Percentiles rank a stretch among this genome's conserved stretches.
These are phyloP conservation scores for Sugiyamaella smithiae DNA, from an alignment of 805 yeast species.

Conservation along the genomic window DNA sequence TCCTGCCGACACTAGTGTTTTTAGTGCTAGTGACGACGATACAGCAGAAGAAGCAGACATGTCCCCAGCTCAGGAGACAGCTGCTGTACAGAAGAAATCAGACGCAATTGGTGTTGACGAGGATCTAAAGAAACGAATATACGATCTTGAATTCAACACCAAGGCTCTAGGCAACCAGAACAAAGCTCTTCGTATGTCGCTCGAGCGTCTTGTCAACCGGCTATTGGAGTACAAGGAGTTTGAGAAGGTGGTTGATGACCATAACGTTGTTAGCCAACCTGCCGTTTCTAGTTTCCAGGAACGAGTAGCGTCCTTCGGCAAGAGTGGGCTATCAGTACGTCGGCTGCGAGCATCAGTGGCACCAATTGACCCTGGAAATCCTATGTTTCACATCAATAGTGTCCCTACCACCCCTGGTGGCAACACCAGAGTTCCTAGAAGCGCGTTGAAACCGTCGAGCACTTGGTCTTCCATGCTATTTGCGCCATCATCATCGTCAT, in stretches of 20 bases:
- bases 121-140: neutral
- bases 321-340: constrained; percentile 8
- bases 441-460: constrained; percentile 8
- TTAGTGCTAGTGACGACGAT: neutral
- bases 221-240: constrained; percentile 34
- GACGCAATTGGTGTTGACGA: neutral
- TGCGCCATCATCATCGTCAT: neutral
- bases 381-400: constrained; percentile 1
- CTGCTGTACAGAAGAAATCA: neutral
- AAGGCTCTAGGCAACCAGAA: constrained; percentile 31
- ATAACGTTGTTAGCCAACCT: constrained; percentile 15
- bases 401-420: constrained; percentile 6
- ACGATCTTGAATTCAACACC: constrained; percentile 30
- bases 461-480: constrained; percentile 17
- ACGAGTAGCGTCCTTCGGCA: constrained; percentile 9
- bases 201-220: constrained; percentile 35
- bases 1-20: neutral
- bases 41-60: neutral
- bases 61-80: too few relatives aligned
- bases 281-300: constrained; percentile 22
- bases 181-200: constrained; percentile 31
- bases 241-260: constrained; percentile 26
- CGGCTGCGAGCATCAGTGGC: constrained; percentile 5
- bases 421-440: neutral
- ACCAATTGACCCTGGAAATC: constrained; percentile 1